These are phyloP conservation scores for Penicillium cinerascens DNA, from an alignment of 495 filamentous ascomycete species.

Conservation along the genomic window DNA sequence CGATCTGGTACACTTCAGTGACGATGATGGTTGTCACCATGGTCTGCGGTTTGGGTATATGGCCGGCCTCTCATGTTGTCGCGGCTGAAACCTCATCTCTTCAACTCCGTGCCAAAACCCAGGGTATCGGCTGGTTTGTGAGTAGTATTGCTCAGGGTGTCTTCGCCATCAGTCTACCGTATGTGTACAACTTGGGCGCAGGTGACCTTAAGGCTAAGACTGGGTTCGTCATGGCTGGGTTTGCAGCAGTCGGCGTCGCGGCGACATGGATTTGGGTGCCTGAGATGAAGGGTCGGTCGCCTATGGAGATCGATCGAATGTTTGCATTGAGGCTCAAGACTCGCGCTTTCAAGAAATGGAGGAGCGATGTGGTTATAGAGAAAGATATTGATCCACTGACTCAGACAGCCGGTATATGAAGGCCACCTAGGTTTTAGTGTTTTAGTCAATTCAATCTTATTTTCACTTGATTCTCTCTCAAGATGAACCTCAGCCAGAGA, in stretches of 20 bases:
- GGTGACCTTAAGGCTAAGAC: slow-evolving; percentile 30
- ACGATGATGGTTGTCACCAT: slow-evolving; percentile 26
- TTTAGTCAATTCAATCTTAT: too few relatives aligned
- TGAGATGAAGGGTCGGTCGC: slow-evolving; percentile 33
- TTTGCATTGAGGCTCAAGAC: slow-evolving; percentile 24
- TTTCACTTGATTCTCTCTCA: too few relatives aligned
- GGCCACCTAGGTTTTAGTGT: too few relatives aligned
- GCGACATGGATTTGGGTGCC: slow-evolving; percentile 26
- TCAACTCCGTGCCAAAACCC: slow-evolving; percentile 30
- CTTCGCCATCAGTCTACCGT: slow-evolving; percentile 29
- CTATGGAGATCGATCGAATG: slow-evolving; percentile 36
- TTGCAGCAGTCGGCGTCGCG: slow-evolving; percentile 19
- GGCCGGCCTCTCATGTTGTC: slow-evolving; percentile 36
- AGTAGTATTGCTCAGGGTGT: slow-evolving; percentile 24
- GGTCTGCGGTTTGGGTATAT: slow-evolving; percentile 27
- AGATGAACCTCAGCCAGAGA: too few relatives aligned
- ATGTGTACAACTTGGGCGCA: slow-evolving; percentile 34
- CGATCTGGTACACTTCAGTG: slow-evolving; percentile 31
- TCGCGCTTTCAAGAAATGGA: slow-evolving; percentile 22
- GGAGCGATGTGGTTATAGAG: slow-evolving; percentile 7
- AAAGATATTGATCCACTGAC: not conserved
- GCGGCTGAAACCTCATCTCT: slow-evolving; percentile 32
- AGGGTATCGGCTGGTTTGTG: slow-evolving; percentile 34
- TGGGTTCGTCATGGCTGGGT: slow-evolving; percentile 30
- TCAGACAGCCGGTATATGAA: not conserved